Evolutionary conservation across 2,329 filamentous ascomycete species (phyloP).

Genomic region (Neonectria sp.): DNA sequence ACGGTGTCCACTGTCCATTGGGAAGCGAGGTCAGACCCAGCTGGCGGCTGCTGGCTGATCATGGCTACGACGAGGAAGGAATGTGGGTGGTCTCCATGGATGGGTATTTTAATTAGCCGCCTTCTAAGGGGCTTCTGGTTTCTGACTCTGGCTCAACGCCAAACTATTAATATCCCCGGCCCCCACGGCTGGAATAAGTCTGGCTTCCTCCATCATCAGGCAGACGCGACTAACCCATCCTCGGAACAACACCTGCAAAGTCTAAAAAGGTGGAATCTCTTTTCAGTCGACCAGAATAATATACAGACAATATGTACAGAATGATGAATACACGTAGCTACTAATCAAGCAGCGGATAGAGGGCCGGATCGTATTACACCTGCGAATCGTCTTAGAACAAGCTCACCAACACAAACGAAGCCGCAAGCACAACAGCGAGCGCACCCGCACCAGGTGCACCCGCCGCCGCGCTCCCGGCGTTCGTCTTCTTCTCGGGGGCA

Average conservation of each 20-base stretch:
- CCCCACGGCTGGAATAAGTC: neutral
- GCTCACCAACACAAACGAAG: constrained; percentile 31
- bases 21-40: neutral
- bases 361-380: constrained; percentile 15
- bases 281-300: neutral
- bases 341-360: neutral
- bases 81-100: neutral
- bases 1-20: constrained; percentile 8
- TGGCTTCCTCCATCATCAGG: neutral
- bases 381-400: constrained; percentile 40
- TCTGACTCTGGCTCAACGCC: neutral
- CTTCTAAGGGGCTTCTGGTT: neutral
- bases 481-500: constrained; percentile 39
- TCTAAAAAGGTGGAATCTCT: neutral
- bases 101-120: neutral
- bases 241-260: neutral
- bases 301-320: neutral
- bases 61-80: neutral
- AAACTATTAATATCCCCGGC: constrained; percentile 1
- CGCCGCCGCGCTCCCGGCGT: constrained; percentile 15
- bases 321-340: neutral
- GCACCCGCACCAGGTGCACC: constrained; percentile 20
- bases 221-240: neutral
- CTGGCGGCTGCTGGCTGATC: too few species aligned
- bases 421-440: constrained; percentile 16